Evolutionary conservation across 305 asterid species (phyloP), one percentile per base, ranked within the genome.

Genomic region (Fraxinus velutina): DNA sequence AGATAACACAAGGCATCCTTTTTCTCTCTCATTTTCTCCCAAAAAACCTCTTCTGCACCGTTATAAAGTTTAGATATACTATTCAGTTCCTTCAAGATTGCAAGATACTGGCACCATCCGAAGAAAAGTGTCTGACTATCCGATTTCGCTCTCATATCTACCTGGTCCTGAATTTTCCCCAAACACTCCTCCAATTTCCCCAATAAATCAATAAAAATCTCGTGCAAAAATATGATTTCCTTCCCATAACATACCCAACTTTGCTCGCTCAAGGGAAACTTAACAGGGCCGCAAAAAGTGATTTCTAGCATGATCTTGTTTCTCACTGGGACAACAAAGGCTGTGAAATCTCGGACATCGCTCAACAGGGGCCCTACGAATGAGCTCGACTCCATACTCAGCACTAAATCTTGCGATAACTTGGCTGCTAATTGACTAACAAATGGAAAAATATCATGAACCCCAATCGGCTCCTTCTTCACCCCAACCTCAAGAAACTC

Each of bases 1-100:
- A 96, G 95, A 86, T 88, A 81, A 80, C 93, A 86, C 30, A 94
- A 55, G 30, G 93, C 94, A 80, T 55, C 87, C 88, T 88, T 94
- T 81, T 93, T 90, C 68, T 76, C 78, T 81, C 81, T 88, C 93
- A 92, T 87, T 76, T 72, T 78, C 47, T 79, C 86, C 97, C 98
- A 91, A 90, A 94, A 96, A 42, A 82, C 52, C 78, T 82, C 92
- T 71, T 90, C 94, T 22, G 89, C 87, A 50, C 91, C 95, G 64
- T 82, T 39, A 78, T 85, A 92, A 77, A 93, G 85, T 82, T 89
- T 91, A 4, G 99, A 89, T 29, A 92, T 84, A 55, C 87, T 80
- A 89, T 87, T 76, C 39, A 96, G 88, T 74, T 91, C 97, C 90
- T 90, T 94, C 88, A 96, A 72, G 76, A 93, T 87, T 5, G 90